A percentile compares a stretch with the other conserved stretches of the same genome.
Conservation (phyloP, 371 early-diverging fungal genomes). For the Apophysomyces elegans region DNA sequence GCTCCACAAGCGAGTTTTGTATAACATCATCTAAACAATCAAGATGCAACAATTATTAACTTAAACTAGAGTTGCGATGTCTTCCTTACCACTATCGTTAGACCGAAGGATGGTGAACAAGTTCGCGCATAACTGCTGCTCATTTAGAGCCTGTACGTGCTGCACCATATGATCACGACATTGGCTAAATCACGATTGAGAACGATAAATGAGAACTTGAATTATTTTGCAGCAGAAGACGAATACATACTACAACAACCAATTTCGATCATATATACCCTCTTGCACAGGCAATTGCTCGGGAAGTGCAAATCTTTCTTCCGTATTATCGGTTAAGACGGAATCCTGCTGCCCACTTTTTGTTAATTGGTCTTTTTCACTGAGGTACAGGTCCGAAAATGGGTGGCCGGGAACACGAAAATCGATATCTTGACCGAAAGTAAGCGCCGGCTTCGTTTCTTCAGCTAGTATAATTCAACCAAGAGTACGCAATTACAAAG, state of each 20-base stretch:
- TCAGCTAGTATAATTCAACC: not conserved
- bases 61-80: not conserved
- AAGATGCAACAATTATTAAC: not conserved
- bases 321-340: not conserved
- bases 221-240: not conserved
- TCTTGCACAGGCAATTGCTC: not conserved
- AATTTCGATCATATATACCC: constrained; percentile 46
- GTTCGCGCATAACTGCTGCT: constrained; percentile 53
- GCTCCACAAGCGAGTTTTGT: constrained; percentile 69
- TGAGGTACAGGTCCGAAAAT: not conserved
- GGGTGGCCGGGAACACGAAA: constrained; percentile 16
- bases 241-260: constrained; percentile 46
- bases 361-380: not conserved
- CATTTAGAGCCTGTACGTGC: constrained; percentile 25
- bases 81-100: constrained; percentile 39
- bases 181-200: constrained; percentile 28
- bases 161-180: constrained; percentile 27
- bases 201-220: too few relatives aligned
- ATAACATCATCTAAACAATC: constrained; percentile 57
- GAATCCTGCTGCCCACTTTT: not conserved
- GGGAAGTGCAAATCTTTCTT: not conserved
- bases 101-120: constrained; percentile 62
- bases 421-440: constrained; percentile 14
- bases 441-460: not conserved
- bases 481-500: not conserved